Base-by-base conservation (phyloP, 768 basidiomycete species). In the Clavaria fumosa region DNA sequence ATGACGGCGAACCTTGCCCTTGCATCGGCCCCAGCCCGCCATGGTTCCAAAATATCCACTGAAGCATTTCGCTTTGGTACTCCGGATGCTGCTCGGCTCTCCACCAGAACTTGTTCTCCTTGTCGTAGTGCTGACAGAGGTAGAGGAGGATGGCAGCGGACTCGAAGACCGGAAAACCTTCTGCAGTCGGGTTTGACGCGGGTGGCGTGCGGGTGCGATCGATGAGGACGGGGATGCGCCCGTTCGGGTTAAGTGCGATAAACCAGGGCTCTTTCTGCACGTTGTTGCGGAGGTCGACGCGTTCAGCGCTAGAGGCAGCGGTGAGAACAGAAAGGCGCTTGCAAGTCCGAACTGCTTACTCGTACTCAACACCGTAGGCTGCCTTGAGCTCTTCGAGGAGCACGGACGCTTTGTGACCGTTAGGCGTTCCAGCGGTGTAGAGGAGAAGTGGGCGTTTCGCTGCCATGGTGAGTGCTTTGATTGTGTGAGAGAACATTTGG, bases 1-100 rank as follows among this genome's bases (percentile, higher is more conserved):
- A 21, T 24, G 22, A 17, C n/a, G n/a, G 21, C 47, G 30, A 38
- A 54, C 51, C 45, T 59, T 84, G 80, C 21, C 82, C 80, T 62
- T 88, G 82, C 81, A 86, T 89, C n/a, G 85, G 83, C 19, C 82
- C 83, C 17, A 84, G 55, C 18, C 78, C 83, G 1, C 80, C 83
- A 50, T 84, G 80, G 76, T 82, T 51, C 21, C 42, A 90, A 62
- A 88, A 84, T 36, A 89, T 73, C 89, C 85, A 91, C 50, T 85
- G 84, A 17, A 84, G 49, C 59, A 72, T 65, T 56, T 80, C 75
- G 49, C 72, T 78, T 48, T 77, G 73, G 23, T 75, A 63, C 31
- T 80, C 63, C 4, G 72, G 65, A 3, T 70, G 58, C 12, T 50
- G 61, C 14, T 47, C 55, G 3, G 63, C 56, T 45, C 78, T 66